These are phyloP conservation scores for Penstemon newberryi DNA, from an alignment of 257 asterid species.

Conservation along the genomic window DNA sequence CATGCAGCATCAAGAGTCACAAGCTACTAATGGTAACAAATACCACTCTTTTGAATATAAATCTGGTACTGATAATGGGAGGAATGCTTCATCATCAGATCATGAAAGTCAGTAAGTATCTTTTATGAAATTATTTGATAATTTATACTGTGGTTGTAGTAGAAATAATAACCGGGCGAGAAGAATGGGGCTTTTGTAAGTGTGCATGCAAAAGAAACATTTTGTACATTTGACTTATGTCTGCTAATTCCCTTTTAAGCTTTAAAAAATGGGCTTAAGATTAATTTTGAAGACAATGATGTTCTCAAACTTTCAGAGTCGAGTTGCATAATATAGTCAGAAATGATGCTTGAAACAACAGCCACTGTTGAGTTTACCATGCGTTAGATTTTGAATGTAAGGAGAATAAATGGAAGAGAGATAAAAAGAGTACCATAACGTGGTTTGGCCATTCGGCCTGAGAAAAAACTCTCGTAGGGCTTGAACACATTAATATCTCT, in stretches of 20 bases:
- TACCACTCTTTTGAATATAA: slow-evolving; percentile 69
- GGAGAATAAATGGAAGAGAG: no score
- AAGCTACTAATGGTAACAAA: slow-evolving; percentile 57
- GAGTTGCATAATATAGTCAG: slow-evolving; percentile 14
- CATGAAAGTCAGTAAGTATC: slow-evolving; percentile 83
- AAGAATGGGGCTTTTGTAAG: neutral
- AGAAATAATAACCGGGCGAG: neutral
- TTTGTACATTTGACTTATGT: neutral
- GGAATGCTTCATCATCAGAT: slow-evolving; percentile 77
- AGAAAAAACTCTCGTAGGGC: no score
- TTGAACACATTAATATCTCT: no score
- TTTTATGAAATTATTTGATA: slow-evolving; percentile 2
- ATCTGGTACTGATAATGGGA: slow-evolving; percentile 61
- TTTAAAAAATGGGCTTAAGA: neutral
- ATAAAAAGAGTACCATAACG: no score
- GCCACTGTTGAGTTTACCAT: neutral
- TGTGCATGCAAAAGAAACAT: slow-evolving; percentile 21
- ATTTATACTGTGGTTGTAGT: neutral
- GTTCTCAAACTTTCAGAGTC: slow-evolving; percentile 20
- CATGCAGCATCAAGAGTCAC: slow-evolving; percentile 80
- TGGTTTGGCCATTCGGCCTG: no score
- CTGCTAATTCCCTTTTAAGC: neutral
- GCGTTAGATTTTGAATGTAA: no score
- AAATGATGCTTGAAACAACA: slow-evolving; percentile 14
- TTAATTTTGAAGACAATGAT: slow-evolving; percentile 15